phyloP scores from a whole-genome alignment of 1,139 yeast species.

The Candida freyschussii region DNA sequence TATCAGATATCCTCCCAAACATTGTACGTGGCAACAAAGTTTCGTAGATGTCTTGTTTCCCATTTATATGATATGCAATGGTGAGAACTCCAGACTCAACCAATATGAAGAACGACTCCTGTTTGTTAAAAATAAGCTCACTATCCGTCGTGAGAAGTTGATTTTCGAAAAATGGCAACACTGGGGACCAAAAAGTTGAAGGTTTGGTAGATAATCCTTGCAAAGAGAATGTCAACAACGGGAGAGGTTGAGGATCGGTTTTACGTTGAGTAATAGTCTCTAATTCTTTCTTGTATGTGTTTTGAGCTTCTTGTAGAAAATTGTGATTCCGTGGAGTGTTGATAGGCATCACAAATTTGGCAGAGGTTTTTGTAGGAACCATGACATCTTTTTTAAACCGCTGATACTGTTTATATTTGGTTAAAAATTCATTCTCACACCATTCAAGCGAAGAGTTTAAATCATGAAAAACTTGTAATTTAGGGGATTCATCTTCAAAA shows the following conservation, averaged over 20 bases:
- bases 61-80: slow-evolving; percentile 47
- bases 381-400: slow-evolving; percentile 13
- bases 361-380: slow-evolving; percentile 12
- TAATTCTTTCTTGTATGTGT: slow-evolving; percentile 21
- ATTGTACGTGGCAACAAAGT: slow-evolving; percentile 86
- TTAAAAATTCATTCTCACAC: slow-evolving; percentile 89
- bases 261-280: slow-evolving; percentile 4
- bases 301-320: slow-evolving; percentile 34
- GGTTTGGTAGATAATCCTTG: slow-evolving; percentile 60
- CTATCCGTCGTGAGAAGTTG: slow-evolving; percentile 13
- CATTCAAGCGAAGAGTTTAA: slow-evolving; percentile 89
- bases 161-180: slow-evolving; percentile 50
- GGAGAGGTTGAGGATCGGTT: slow-evolving; percentile 48
- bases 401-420: slow-evolving; percentile 49
- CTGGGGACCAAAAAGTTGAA: slow-evolving; percentile 59
- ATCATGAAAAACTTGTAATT: slow-evolving; percentile 62
- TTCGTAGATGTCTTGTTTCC: slow-evolving; percentile 46
- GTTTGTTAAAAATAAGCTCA: slow-evolving; percentile 20
- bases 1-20: slow-evolving; percentile 47
- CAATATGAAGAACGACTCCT: slow-evolving; percentile 54
- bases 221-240: slow-evolving; percentile 64
- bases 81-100: slow-evolving; percentile 79
- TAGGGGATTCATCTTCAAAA: slow-evolving; percentile 32
- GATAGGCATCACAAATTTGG: slow-evolving; percentile 23
- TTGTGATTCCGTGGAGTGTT: slow-evolving; percentile 37